Base-by-base conservation (phyloP, 1,284 basidiomycete genomes). In the Hypsizygus ulmarius region DNA sequence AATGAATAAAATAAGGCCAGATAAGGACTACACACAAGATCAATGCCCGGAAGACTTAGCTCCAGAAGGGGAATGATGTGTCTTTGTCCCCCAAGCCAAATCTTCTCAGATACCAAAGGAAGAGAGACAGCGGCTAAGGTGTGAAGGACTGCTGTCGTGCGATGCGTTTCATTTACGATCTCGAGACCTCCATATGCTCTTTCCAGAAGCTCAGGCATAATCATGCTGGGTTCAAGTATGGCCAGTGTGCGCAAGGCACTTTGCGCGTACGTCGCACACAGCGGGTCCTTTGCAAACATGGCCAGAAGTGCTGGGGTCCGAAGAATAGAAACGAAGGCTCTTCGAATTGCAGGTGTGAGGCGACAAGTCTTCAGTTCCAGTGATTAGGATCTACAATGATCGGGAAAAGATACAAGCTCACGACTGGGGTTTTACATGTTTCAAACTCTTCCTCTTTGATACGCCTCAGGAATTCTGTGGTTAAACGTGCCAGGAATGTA, bases 191-290 rank as follows among this genome's bases (percentile, higher is more conserved):
- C 81, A 55, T 95, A 94, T 3, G 93, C 90, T 25, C 95, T 82
- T 61, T 98, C 94, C 33, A 99, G 76, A 6, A 99, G 76, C 29
- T 94, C 87, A 0, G 96, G 95, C 82, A 99, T 88, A 57, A 99
- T 81, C 35, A 97, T 71, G 18, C 80, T 77, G 0, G 96, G 93
- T 61, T 97, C 93, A 3, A 99, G 77, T 47, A 90, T 72, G 1
- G 89, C 83, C 71, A 95, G 74, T 19, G 77, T 75, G 51, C 87
- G 85, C 40, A 93, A 70, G 11, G 87, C 76, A 16, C 78, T 77
- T 62, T 90, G 87, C 5, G 88, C 80, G 62, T 79, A 84, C 30
- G 76, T 76, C 60, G 84, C 81, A 25, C 82, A 79, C 3, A 83
- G 59, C 1, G 80, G 69, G 56, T 90, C 91, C 68, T 98, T 97